Base-by-base conservation (phyloP, 2,329 filamentous ascomycete genomes). In the Atkinsonella texensis region DNA sequence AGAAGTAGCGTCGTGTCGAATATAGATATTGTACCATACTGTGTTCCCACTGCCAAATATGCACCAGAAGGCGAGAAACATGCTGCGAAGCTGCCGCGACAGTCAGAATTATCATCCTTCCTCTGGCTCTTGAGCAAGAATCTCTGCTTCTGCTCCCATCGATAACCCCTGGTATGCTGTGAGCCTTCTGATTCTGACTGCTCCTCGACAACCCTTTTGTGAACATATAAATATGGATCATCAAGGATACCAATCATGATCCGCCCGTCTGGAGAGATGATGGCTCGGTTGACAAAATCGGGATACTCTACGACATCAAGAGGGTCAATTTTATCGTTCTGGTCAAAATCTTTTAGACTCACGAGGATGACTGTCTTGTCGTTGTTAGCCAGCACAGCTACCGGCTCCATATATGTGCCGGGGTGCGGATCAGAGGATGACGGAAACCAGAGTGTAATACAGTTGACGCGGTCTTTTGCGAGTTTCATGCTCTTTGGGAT, bases 331-430 rank as follows among this genome's bases (percentile, higher is more conserved):
- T 66, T 66, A 15, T 70, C 66, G 44, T 64, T 64, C 35, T 60
- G 60, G 4, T 70, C 67, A 49, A 81, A 79, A 49, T 84, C 79
- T 31, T 79, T 74, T 18, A 97, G 72, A 47, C 84, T 85, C 63
- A 94, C 88, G n/a, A 96, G 71, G 31, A 85, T 84, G 52, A 97
- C 86, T 1, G 87, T 89, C 64, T 83, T 85, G 70, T 97, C 93
- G 64, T 98, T 98, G 70, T 96, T 96, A 45, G 87, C 81, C 60
- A 96, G 71, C 45, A 87, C 77, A 49, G 83, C 86, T n/a, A 90
- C 74, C 1, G 76, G 71, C 17, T 70, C 66, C 15, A 61, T 59
- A 61, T 83, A 80, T 45, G 73, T 69, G 15, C 63, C 67, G 32
- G 65, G 58, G 31, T 51, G 54, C 2, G 60, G 55, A 18, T 58